Conservation (phyloP, 805 yeast species). For the Spathaspora sp. region DNA sequence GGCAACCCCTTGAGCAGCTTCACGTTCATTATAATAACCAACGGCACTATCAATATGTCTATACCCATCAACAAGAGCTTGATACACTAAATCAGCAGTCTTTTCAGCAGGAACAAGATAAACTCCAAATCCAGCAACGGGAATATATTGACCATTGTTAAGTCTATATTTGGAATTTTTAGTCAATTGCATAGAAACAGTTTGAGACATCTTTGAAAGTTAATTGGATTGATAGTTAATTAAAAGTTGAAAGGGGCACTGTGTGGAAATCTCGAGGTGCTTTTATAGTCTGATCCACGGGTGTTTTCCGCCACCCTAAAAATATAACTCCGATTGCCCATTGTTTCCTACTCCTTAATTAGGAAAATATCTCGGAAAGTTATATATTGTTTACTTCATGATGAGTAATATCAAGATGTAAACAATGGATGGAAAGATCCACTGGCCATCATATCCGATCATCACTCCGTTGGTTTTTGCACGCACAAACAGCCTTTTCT, state of each 20-base stretch:
- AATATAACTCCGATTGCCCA: neutral
- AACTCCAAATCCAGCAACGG: conserved; percentile 56
- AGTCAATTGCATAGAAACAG: conserved; percentile 26
- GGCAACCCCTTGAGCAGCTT: conserved; percentile 56
- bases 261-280: neutral
- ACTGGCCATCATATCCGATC: too few species aligned
- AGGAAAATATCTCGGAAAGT: neutral
- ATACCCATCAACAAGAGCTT: conserved; percentile 64
- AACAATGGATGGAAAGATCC: neutral
- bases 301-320: too few species aligned
- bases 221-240: neutral
- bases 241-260: too few species aligned
- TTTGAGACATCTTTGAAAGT: neutral
- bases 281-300: too few species aligned
- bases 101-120: conserved; percentile 38
- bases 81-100: conserved; percentile 43
- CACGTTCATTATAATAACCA: conserved; percentile 60
- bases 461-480: too few species aligned
- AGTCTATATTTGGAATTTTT: conserved; percentile 38
- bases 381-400: neutral
- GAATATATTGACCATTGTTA: conserved; percentile 54
- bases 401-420: neutral
- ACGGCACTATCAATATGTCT: conserved; percentile 75
- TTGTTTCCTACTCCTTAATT: neutral
- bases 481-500: too few species aligned